These are phyloP conservation scores for Chenopodium berlandieri DNA, from an alignment of 148 eudicot genomes.

Conservation along the genomic window DNA sequence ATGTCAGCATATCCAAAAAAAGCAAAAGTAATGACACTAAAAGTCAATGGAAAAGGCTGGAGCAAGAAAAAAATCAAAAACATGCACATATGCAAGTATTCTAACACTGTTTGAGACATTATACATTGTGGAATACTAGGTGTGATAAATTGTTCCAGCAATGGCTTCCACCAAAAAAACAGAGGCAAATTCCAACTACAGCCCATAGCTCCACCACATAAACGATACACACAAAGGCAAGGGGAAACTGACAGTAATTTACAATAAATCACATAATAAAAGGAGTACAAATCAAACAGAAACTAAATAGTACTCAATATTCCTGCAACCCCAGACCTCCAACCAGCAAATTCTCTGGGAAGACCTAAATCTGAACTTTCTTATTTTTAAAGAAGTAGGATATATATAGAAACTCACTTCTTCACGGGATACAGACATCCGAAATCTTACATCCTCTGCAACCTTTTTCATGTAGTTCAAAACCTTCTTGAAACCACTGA, in stretches of 20 bases:
- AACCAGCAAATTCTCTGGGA: not conserved
- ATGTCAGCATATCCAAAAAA: not conserved
- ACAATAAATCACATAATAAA: not conserved
- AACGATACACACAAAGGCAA: not conserved
- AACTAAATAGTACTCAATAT: not conserved
- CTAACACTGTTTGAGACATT: not conserved
- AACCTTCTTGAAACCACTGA: slow-evolving; percentile 97
- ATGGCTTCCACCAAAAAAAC: not conserved
- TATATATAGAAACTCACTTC: slow-evolving; percentile 50
- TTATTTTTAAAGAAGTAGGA: not conserved
- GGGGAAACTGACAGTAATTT: not conserved
- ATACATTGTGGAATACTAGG: not conserved
- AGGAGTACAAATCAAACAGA: not conserved
- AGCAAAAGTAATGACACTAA: not conserved
- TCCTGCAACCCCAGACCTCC: not conserved
- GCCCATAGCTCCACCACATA: not conserved
- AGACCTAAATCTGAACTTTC: not conserved
- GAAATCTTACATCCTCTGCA: slow-evolving; percentile 76
- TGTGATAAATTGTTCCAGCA: not conserved
- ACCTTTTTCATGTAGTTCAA: slow-evolving; percentile 86
- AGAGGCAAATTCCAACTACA: not conserved
- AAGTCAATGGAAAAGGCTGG: not conserved
- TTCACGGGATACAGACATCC: slow-evolving; percentile 84
- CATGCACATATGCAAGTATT: not conserved
- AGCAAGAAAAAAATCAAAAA: not conserved